These are phyloP conservation scores for Naumovozyma castellii DNA, from an alignment of 805 yeast species.

Conservation along the genomic window DNA sequence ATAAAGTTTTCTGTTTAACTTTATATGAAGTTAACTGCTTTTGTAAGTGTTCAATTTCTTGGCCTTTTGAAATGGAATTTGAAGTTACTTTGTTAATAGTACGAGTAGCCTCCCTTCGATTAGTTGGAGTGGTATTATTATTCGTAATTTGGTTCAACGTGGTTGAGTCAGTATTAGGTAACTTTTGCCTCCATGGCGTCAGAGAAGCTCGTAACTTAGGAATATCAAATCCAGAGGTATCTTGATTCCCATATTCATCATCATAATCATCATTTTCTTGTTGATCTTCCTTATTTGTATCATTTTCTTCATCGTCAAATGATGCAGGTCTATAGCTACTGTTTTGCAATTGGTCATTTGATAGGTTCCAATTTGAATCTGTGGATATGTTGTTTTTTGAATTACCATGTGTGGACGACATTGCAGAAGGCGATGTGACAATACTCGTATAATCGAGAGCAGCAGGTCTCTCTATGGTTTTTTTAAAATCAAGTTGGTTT, in stretches of 20 bases:
- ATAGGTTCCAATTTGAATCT: neutral
- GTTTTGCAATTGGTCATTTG: neutral
- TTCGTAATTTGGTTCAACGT: too few species aligned
- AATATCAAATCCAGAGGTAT: conserved; percentile 15
- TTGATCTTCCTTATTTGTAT: conserved; percentile 13
- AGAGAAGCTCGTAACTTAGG: conserved; percentile 30
- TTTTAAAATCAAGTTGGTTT: neutral
- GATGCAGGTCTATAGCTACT: neutral
- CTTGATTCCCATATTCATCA: conserved; percentile 1
- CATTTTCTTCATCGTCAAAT: conserved; percentile 4
- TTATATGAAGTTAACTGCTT: conserved; percentile 36
- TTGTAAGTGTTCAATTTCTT: conserved; percentile 32
- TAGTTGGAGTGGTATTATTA: too few species aligned
- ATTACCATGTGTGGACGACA: neutral
- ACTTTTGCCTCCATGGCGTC: conserved; percentile 30
- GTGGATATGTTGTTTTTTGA: neutral
- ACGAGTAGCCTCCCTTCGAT: too few species aligned
- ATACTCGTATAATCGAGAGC: neutral
- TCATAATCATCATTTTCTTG: conserved; percentile 3
- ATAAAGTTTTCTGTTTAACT: conserved; percentile 27
- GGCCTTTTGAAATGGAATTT: too few species aligned
- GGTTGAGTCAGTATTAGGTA: neutral
- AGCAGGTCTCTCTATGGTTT: neutral
- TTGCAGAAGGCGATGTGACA: neutral
- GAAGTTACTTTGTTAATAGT: too few species aligned